Percentiles rank a stretch among this genome's conserved stretches.
These are phyloP conservation scores for Clarkia xantiana DNA, from an alignment of 345 rosid species.

Conservation along the genomic window DNA sequence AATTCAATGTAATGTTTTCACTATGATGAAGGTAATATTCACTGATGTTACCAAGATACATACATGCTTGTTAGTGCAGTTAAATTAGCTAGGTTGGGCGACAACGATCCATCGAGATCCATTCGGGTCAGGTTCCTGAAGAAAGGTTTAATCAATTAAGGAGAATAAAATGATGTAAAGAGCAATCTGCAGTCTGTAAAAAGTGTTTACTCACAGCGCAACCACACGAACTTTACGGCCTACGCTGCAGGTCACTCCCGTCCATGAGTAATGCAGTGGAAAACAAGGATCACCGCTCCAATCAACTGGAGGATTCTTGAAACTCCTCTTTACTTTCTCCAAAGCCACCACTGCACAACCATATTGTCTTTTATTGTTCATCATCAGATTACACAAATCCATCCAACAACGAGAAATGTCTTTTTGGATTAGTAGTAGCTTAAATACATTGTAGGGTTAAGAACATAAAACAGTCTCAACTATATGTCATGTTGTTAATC, in stretches of 20 bases:
- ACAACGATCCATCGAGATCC: constrained; percentile 56
- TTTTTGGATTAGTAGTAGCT: too few species aligned
- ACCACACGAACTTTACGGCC: constrained; percentile 55
- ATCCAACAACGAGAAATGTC: too few species aligned
- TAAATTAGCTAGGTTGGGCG: constrained; percentile 40
- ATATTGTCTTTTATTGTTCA: too few species aligned
- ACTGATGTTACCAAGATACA: constrained; percentile 16
- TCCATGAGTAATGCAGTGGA: constrained; percentile 58
- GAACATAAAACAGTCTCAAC: too few species aligned
- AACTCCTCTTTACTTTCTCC: constrained; percentile 27
- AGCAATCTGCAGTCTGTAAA: background rate
- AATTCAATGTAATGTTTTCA: background rate
- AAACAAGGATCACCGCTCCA: constrained; percentile 92
- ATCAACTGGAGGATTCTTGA: constrained; percentile 47
- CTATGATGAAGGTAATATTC: background rate
- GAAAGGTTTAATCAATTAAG: background rate
- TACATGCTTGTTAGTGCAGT: constrained; percentile 75
- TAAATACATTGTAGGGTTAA: too few species aligned
- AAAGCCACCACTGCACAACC: constrained; percentile 44
- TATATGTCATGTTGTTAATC: too few species aligned
- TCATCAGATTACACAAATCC: too few species aligned
- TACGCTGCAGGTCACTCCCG: constrained; percentile 59
- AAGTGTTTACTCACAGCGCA: constrained; percentile 41
- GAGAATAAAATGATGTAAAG: constrained; percentile 3
- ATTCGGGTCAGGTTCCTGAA: constrained; percentile 62